Evolutionary conservation across 306 rosid genomes (phyloP), one percentile per base, ranked within the genome.

Genomic region (Rosa chinensis): DNA sequence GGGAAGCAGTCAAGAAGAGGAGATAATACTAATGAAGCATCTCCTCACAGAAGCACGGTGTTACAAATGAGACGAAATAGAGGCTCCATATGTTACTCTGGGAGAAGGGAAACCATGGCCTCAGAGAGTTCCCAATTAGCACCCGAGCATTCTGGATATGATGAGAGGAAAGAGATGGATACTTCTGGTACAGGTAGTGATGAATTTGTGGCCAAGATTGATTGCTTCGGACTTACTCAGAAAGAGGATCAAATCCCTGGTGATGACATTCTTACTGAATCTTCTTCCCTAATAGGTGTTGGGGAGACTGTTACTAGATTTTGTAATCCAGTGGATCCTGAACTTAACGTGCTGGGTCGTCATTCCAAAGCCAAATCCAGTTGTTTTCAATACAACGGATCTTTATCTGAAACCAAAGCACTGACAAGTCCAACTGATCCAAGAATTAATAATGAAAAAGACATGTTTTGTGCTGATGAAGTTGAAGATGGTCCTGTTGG

Each of bases 381-480:
- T 62, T 70, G 78, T 69, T 77, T 70, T 45, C 86, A 28, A 42
- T 32, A 48, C 23, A 72, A 62, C 16, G 84, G 77, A 74, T n/a
- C 81, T 73, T 58, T 72, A 43, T 78, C 77, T 32, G 76, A 78
- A 74, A 80, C 74, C 52, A 83, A 82, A 48, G 78, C 66, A 37
- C 66, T 75, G 49, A 67, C 64, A 23, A 74, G 83, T 63, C 58
- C 84, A 61, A 67, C 62, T 20, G 81, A 78, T 63, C 77, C 76
- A 18, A 62, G 62, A 62, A 67, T 84, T 47, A 47, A 68, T 73
- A 42, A 79, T 62, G 83, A 75, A 35, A 83, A 78, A 69, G 90
- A 78, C 69, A 79, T 78, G 59, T 82, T 84, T 80, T 86, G 78
- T 40, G 55, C 63, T 42, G 86, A 74, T 75, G 86, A 77, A 79